Percentiles rank a stretch among this genome's conserved stretches.
phyloP scores from a whole-genome alignment of 768 basidiomycete genomes.

The Boletales sp. region DNA sequence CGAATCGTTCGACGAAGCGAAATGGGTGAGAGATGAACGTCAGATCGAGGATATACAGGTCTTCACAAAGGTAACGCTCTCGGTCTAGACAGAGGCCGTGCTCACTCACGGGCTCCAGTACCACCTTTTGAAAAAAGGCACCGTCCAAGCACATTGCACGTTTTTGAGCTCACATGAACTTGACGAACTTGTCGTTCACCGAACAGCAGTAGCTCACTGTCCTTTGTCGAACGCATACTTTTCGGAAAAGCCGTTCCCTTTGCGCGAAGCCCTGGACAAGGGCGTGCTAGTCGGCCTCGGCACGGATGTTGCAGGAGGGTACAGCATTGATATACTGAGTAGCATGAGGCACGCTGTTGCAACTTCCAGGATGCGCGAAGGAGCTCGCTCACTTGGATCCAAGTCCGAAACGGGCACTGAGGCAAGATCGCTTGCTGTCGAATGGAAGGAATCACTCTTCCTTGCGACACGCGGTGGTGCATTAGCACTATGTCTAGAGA shows the following conservation, averaged over 20 bases:
- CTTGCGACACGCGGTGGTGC: slow-evolving; percentile 83
- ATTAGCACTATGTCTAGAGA: slow-evolving; percentile 56
- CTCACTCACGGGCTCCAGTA: slow-evolving; percentile 37
- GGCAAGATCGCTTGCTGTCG: slow-evolving; percentile 43
- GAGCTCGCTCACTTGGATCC: slow-evolving; percentile 32
- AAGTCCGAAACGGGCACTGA: background rate
- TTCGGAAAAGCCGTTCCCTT: slow-evolving; percentile 63
- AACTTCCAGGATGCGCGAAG: slow-evolving; percentile 67
- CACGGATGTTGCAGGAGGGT: slow-evolving; percentile 85
- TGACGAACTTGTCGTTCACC: slow-evolving; percentile 41
- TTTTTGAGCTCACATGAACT: slow-evolving; percentile 59
- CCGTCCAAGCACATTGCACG: slow-evolving; percentile 88
- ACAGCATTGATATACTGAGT: slow-evolving; percentile 71
- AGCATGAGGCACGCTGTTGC: slow-evolving; percentile 79
- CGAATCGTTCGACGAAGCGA: slow-evolving; percentile 73
- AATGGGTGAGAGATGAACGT: slow-evolving; percentile 61
- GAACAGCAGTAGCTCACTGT: slow-evolving; percentile 78
- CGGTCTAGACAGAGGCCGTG: background rate
- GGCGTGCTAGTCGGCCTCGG: slow-evolving; percentile 77
- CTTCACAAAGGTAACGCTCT: slow-evolving; percentile 55
- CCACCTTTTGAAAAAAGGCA: slow-evolving; percentile 56
- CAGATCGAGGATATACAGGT: slow-evolving; percentile 69
- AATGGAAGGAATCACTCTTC: slow-evolving; percentile 81
- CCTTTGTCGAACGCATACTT: slow-evolving; percentile 90
- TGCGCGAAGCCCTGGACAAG: slow-evolving; percentile 65